Conservation (phyloP, 768 basidiomycete genomes). For the Agrocybe chaxingu region DNA sequence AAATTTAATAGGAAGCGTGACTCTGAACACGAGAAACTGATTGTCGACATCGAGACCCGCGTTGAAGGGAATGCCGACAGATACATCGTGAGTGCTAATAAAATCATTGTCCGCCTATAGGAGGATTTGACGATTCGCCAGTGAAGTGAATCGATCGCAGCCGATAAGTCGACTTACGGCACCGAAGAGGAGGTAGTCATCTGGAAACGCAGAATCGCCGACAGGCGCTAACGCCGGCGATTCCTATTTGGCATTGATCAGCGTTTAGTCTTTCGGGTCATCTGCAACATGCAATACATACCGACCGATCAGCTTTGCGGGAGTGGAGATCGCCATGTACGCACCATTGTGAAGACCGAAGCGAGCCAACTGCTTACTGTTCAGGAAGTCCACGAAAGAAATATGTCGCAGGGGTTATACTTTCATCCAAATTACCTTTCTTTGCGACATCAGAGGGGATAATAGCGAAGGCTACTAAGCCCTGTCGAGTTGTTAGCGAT, state of each 20-base stretch:
- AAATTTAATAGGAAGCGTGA: slow-evolving; percentile 40
- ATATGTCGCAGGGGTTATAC: slow-evolving; percentile 53
- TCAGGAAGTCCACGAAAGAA: slow-evolving; percentile 53
- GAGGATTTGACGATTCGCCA: not conserved
- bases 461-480: slow-evolving; percentile 57
- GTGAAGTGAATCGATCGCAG: not conserved
- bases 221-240: slow-evolving; percentile 56
- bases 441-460: slow-evolving; percentile 57
- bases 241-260: slow-evolving; percentile 68
- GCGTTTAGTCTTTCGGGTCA: slow-evolving; percentile 35
- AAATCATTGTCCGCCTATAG: slow-evolving; percentile 62
- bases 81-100: slow-evolving; percentile 48
- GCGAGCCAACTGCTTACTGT: slow-evolving; percentile 49
- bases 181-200: slow-evolving; percentile 69
- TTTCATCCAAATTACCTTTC: slow-evolving; percentile 41
- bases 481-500: slow-evolving; percentile 25
- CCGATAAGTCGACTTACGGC: slow-evolving; percentile 34
- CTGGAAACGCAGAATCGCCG: slow-evolving; percentile 43
- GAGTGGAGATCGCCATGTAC: not conserved
- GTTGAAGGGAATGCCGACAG: slow-evolving; percentile 45
- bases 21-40: slow-evolving; percentile 58
- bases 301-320: not conserved
- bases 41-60: slow-evolving; percentile 54
- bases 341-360: slow-evolving; percentile 65
- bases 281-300: not conserved